phyloP scores from a whole-genome alignment of 2,329 filamentous ascomycete genomes.

The Sodiomyces alkalinus region DNA sequence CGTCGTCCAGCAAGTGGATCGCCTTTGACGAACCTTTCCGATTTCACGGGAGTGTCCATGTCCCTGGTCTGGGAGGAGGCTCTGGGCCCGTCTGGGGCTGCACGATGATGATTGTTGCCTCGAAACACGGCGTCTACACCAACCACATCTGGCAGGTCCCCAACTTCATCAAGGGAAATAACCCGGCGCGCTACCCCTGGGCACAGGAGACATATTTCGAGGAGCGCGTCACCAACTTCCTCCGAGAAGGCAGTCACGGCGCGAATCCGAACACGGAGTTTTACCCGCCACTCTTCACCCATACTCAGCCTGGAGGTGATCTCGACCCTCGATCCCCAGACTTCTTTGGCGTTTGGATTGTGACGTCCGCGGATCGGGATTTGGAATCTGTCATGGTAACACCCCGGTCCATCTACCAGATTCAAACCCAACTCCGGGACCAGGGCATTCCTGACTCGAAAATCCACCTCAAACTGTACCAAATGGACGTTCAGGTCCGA shows the following conservation, averaged over 20 bases:
- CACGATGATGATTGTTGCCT: slow-evolving; percentile 4
- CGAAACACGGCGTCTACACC: slow-evolving; percentile 5
- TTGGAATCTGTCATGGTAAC: neutral
- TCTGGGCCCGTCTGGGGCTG: slow-evolving; percentile 8
- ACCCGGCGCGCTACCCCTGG: neutral
- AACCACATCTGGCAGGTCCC: slow-evolving; percentile 8
- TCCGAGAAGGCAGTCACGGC: neutral
- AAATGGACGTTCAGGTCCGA: neutral
- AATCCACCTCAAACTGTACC: neutral
- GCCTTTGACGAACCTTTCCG: neutral
- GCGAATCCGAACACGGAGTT: neutral
- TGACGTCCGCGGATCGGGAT: neutral
- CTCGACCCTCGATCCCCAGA: slow-evolving; percentile 1
- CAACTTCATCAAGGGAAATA: slow-evolving; percentile 2
- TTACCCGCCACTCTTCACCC: slow-evolving; percentile 1
- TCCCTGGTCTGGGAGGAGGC: slow-evolving; percentile 3
- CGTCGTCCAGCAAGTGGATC: neutral
- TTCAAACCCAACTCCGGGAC: neutral
- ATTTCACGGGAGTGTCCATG: neutral
- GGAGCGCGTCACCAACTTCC: slow-evolving; percentile 4
- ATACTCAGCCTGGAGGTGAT: neutral
- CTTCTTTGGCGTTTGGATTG: slow-evolving; percentile 4
- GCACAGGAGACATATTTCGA: slow-evolving; percentile 2
- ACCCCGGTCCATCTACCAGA: neutral
- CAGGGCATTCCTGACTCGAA: neutral